A percentile compares a stretch with the other conserved stretches of the same genome.
Evolutionary conservation across 2,329 filamentous ascomycete genomes (phyloP).

Genomic region (Chrysoporthe cubensis): DNA sequence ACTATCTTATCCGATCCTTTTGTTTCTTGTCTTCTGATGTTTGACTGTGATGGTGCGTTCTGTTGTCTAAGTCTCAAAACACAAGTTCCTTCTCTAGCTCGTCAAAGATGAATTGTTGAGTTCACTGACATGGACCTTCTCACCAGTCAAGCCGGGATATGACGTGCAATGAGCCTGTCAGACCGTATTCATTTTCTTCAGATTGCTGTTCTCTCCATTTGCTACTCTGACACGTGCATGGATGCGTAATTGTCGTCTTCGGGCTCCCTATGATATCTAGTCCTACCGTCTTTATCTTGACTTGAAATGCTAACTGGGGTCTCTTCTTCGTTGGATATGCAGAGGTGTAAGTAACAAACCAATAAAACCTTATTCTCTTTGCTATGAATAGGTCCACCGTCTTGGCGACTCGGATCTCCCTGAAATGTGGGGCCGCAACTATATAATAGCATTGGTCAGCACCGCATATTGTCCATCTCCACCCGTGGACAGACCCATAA

Average conservation of each 20-base stretch:
- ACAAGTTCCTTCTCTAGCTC: too few species aligned
- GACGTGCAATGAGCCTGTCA: not conserved
- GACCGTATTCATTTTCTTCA: not conserved
- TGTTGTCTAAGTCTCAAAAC: too few species aligned
- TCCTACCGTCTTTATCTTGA: not conserved
- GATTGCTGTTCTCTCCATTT: not conserved
- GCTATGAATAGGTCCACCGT: not conserved
- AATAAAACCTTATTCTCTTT: not conserved
- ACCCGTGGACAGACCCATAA: not conserved
- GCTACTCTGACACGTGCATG: not conserved
- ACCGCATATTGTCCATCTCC: too few species aligned
- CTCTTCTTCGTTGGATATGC: not conserved
- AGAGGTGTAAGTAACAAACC: not conserved
- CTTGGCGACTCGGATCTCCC: not conserved
- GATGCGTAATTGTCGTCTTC: not conserved
- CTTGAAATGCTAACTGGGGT: not conserved
- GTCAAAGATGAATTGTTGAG: too few species aligned
- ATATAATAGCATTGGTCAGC: not conserved
- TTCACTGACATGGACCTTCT: too few species aligned
- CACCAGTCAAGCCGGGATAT: too few species aligned
- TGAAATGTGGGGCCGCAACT: not conserved
- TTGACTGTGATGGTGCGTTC: too few species aligned
- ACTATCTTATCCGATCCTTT: too few species aligned
- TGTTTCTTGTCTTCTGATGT: too few species aligned
- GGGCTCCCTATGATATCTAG: not conserved